A percentile compares a stretch with the other conserved stretches of the same genome.
Evolutionary conservation across 768 basidiomycete genomes (phyloP).

Genomic region (Kwoniella sp.): DNA sequence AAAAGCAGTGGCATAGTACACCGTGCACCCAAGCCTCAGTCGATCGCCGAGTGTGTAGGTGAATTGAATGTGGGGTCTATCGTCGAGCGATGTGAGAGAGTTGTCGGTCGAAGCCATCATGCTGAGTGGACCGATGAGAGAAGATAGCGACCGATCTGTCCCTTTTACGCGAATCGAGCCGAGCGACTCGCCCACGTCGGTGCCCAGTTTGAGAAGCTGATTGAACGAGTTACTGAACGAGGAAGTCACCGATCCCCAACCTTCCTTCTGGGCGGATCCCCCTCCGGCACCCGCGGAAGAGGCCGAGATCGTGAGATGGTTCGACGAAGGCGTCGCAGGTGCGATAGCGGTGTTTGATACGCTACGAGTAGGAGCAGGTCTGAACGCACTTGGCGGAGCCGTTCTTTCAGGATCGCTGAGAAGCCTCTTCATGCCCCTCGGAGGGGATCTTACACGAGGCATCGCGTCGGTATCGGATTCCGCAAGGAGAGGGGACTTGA

Average conservation of each 20-base stretch:
- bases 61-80: slow-evolving; percentile 79
- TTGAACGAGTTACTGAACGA: slow-evolving; percentile 46
- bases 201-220: slow-evolving; percentile 38
- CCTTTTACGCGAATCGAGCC: slow-evolving; percentile 35
- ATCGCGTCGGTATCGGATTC: slow-evolving; percentile 13
- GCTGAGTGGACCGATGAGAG: slow-evolving; percentile 35
- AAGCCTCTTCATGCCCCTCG: background rate
- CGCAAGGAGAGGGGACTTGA: background rate
- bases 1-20: slow-evolving; percentile 81
- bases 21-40: slow-evolving; percentile 76
- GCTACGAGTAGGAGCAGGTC: slow-evolving; percentile 13
- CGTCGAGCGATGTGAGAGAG: slow-evolving; percentile 61
- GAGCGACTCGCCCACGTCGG: slow-evolving; percentile 37
- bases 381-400: slow-evolving; percentile 32
- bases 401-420: slow-evolving; percentile 3
- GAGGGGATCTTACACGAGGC: slow-evolving; percentile 6
- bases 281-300: background rate
- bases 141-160: slow-evolving; percentile 36
- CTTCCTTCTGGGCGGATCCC: slow-evolving; percentile 22
- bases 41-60: slow-evolving; percentile 76
- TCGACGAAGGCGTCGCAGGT: slow-evolving; percentile 5
- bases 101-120: slow-evolving; percentile 31
- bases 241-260: slow-evolving; percentile 45
- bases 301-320: background rate
- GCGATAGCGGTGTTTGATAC: slow-evolving; percentile 19